Conservation (phyloP, 2,329 filamentous ascomycete species). For the Paraphaeosphaeria minitans region DNA sequence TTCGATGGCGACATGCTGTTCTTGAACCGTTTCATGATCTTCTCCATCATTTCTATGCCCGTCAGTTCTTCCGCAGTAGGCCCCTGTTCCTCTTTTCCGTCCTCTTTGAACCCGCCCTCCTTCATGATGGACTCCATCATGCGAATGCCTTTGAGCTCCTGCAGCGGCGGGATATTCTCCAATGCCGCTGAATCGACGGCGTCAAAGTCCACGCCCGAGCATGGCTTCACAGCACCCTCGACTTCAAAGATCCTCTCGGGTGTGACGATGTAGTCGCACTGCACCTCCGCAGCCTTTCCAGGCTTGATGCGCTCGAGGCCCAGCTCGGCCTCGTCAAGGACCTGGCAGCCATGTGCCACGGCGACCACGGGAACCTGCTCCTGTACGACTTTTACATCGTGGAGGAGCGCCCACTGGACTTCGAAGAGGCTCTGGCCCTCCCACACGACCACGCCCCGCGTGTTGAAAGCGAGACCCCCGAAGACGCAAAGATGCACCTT, state of each 20-base stretch:
- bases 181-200: conserved; percentile 44
- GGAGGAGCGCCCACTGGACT: conserved; percentile 52
- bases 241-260: conserved; percentile 40
- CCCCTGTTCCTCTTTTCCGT: conserved; percentile 9
- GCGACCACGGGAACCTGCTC: conserved; percentile 36
- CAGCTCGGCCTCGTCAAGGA: conserved; percentile 40
- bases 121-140: conserved; percentile 45
- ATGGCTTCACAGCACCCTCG: conserved; percentile 39
- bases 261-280: conserved; percentile 50
- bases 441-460: conserved; percentile 47
- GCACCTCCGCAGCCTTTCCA: conserved; percentile 47
- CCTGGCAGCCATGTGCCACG: conserved; percentile 51
- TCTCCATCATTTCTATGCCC: conserved; percentile 41
- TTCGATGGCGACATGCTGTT: neutral
- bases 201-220: conserved; percentile 47
- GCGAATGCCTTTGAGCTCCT: conserved; percentile 45
- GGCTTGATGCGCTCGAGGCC: conserved; percentile 29
- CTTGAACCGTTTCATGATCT: conserved; percentile 38
- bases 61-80: conserved; percentile 36
- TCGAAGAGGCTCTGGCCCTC: conserved; percentile 52
- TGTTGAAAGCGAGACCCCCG: conserved; percentile 49
- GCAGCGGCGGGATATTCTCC: conserved; percentile 45
- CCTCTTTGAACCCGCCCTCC: conserved; percentile 17
- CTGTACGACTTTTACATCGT: conserved; percentile 38
- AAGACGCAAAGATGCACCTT: conserved; percentile 47